phyloP scores from a whole-genome alignment of 2,329 filamentous ascomycete genomes.

The Neonectria punicea region DNA sequence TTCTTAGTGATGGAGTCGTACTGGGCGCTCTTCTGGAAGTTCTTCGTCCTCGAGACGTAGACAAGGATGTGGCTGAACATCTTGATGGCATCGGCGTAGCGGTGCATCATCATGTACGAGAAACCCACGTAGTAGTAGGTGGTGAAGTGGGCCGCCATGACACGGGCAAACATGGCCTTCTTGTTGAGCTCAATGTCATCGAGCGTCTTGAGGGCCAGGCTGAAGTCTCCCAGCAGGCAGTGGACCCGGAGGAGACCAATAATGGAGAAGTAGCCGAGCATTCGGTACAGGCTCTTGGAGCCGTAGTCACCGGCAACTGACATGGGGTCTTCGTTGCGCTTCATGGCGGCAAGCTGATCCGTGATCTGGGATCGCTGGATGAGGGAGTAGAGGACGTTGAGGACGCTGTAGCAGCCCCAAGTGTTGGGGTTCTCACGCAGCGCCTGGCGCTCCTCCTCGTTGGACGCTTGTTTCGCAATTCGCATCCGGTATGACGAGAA shows the following conservation, averaged over 20 bases:
- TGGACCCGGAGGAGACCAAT: conserved; percentile 96
- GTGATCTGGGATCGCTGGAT: conserved; percentile 98
- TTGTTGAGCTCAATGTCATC: conserved; percentile 99
- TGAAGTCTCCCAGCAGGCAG: conserved; percentile 97
- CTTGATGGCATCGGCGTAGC: conserved; percentile 98
- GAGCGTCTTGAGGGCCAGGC: conserved; percentile 96
- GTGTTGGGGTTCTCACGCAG: conserved; percentile 98
- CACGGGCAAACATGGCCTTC: conserved; percentile 99
- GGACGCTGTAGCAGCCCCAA: conserved; percentile 99
- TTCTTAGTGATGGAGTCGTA: conserved; percentile 99
- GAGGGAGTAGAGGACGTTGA: conserved; percentile 98
- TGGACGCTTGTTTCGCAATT: conserved; percentile 82
- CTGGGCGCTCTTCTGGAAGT: conserved; percentile 99
- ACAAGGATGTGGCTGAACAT: conserved; percentile 99
- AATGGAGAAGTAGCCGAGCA: conserved; percentile 99
- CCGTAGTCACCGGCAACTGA: conserved; percentile 95
- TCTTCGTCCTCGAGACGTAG: conserved; percentile 99
- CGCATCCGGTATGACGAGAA: conserved; percentile 98
- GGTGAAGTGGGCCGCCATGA: conserved; percentile 99
- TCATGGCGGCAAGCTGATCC: conserved; percentile 95
- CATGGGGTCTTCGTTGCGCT: conserved; percentile 89
- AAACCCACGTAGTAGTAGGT: conserved; percentile 99
- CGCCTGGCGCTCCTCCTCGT: conserved; percentile 91
- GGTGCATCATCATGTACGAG: conserved; percentile 99
- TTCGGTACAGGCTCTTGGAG: conserved; percentile 92